Evolutionary conservation across 805 yeast genomes (phyloP).

Genomic region (Jamesozyma rosinii): DNA sequence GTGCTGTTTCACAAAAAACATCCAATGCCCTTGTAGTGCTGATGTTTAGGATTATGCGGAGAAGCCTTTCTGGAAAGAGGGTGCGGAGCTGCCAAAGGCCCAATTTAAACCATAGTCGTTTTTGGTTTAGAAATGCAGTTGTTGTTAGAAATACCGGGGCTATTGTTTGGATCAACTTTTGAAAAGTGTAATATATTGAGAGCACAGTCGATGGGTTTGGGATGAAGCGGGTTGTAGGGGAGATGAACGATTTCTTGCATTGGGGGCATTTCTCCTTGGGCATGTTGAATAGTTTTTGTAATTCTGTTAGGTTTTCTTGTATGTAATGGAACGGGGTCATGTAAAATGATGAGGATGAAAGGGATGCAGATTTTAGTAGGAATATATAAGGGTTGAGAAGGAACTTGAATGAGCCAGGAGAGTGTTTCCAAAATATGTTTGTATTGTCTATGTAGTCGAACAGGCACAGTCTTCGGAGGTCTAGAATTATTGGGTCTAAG

Average conservation of each 20-base stretch:
- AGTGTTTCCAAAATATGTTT: background rate
- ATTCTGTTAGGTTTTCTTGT: background rate
- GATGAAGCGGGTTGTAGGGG: conserved; percentile 1
- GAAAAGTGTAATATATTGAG: background rate
- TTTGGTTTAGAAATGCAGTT: conserved; percentile 9
- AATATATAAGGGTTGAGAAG: background rate
- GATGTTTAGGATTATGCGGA: conserved; percentile 17
- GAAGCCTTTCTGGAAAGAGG: conserved; percentile 21
- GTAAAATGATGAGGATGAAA: background rate
- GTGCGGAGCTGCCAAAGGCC: conserved; percentile 24
- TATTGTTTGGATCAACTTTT: conserved; percentile 3
- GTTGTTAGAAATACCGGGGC: conserved; percentile 3
- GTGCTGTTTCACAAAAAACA: conserved; percentile 17
- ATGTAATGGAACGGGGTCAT: background rate
- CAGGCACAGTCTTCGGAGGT: background rate
- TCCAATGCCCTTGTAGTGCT: conserved; percentile 25
- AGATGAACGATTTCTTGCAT: conserved; percentile 6
- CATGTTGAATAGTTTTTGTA: background rate
- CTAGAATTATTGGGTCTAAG: background rate
- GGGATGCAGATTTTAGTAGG: background rate
- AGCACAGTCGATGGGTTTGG: background rate
- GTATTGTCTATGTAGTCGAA: background rate
- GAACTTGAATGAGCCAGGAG: background rate
- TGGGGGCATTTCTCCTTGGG: conserved; percentile 10
- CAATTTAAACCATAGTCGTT: conserved; percentile 15